These are phyloP conservation scores for Lathyrus tuberosus DNA, from an alignment of 306 rosid genomes.

Conservation along the genomic window DNA sequence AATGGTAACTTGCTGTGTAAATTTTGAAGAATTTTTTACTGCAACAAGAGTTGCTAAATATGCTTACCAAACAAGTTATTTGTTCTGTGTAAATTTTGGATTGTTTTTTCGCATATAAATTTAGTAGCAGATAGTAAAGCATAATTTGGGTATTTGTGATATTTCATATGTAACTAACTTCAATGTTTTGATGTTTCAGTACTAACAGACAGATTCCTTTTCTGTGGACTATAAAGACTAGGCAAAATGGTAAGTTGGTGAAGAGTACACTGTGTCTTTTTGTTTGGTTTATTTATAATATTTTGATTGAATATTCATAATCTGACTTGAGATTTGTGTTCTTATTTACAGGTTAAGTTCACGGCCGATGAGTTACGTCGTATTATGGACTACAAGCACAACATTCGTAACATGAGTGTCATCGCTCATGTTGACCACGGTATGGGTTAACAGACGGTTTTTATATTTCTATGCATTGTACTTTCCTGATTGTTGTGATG, in stretches of 20 bases:
- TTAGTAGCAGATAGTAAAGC: neutral
- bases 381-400: constrained; percentile 86
- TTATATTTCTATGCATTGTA: neutral
- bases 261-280: too few species aligned
- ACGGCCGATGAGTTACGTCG: constrained; percentile 87
- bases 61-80: neutral
- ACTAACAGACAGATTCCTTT: neutral
- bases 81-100: neutral
- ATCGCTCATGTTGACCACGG: constrained; percentile 96
- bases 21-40: neutral
- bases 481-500: neutral
- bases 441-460: constrained; percentile 24
- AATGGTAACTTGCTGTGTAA: neutral
- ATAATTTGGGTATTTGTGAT: neutral
- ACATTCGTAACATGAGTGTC: constrained; percentile 94
- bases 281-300: neutral
- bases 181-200: constrained; percentile 21
- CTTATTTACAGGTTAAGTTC: constrained; percentile 82
- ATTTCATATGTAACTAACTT: neutral
- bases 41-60: neutral
- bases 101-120: too few species aligned
- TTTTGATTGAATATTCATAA: neutral
- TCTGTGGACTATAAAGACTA: constrained; percentile 30
- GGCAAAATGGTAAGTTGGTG: constrained; percentile 65
- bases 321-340: constrained; percentile 26